Conservation (phyloP, 2,329 filamentous ascomycete genomes). For the Epichloe sp. region DNA sequence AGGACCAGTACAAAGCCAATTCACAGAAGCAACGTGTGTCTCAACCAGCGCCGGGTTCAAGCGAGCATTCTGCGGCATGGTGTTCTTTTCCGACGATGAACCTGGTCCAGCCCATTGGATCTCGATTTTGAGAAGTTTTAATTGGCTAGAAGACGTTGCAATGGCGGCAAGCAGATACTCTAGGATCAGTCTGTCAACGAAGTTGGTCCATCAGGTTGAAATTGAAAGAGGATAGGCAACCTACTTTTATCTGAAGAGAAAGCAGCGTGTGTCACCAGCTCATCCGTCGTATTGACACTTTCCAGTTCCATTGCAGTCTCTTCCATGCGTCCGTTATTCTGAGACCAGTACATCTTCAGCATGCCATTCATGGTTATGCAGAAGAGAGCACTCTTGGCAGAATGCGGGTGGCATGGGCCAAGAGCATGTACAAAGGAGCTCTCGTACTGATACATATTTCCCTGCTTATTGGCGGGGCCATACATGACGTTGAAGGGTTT, state of each 20-base stretch:
- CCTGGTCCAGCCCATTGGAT: constrained; percentile 57
- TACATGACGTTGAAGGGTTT: constrained; percentile 33
- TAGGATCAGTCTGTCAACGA: constrained; percentile 18
- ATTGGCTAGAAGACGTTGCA: constrained; percentile 55
- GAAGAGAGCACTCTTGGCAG: constrained; percentile 59
- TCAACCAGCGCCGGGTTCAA: constrained; percentile 41
- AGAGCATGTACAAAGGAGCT: constrained; percentile 50
- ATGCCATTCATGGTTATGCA: constrained; percentile 63
- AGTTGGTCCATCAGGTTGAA: too few relatives aligned
- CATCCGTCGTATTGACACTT: constrained; percentile 56
- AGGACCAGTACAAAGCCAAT: constrained; percentile 38
- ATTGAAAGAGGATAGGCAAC: constrained; percentile 6
- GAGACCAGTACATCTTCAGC: constrained; percentile 65
- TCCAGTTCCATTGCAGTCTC: constrained; percentile 65
- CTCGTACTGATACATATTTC: constrained; percentile 55
- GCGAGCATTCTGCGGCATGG: constrained; percentile 29
- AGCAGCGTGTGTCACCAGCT: constrained; percentile 68
- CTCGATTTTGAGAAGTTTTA: constrained; percentile 60
- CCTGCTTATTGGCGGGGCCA: constrained; percentile 51
- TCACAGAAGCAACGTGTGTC: constrained; percentile 42
- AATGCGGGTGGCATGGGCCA: constrained; percentile 60
- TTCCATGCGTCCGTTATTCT: constrained; percentile 57
- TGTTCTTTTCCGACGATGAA: constrained; percentile 39
- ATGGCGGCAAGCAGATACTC: constrained; percentile 49
- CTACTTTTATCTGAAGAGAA: constrained; percentile 62